Conservation (phyloP, 257 asterid genomes). For the Osmanthus fragrans region DNA sequence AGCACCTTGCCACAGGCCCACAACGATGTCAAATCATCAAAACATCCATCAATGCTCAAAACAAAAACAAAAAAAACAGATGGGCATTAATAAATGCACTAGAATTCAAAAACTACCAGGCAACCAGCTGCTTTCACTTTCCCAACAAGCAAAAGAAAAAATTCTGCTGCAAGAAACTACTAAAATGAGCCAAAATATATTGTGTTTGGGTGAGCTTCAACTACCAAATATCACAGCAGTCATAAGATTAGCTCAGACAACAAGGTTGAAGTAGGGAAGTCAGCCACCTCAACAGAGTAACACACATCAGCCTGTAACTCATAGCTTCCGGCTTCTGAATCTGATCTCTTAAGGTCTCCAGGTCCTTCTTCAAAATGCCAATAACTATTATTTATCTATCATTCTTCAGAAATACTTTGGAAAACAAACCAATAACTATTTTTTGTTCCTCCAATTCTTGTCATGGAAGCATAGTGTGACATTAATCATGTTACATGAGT, state of each 20-base stretch:
- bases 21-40: not conserved
- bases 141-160: not conserved
- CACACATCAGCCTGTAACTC: not conserved
- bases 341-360: no score
- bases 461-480: no score
- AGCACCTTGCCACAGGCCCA: not conserved
- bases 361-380: no score
- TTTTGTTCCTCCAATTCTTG: no score
- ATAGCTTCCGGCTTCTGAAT: no score
- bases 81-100: not conserved
- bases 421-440: no score
- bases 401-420: no score
- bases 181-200: not conserved
- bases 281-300: constrained; percentile 1
- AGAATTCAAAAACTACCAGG: not conserved
- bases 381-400: no score
- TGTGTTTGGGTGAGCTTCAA: not conserved
- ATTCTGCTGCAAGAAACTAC: not conserved
- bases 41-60: not conserved
- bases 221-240: not conserved
- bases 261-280: not conserved
- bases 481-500: no score
- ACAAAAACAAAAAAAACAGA: not conserved
- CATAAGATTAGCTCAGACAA: not conserved
- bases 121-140: not conserved